These are phyloP conservation scores for Moricandia arvensis DNA, from an alignment of 345 rosid species.

Conservation along the genomic window DNA sequence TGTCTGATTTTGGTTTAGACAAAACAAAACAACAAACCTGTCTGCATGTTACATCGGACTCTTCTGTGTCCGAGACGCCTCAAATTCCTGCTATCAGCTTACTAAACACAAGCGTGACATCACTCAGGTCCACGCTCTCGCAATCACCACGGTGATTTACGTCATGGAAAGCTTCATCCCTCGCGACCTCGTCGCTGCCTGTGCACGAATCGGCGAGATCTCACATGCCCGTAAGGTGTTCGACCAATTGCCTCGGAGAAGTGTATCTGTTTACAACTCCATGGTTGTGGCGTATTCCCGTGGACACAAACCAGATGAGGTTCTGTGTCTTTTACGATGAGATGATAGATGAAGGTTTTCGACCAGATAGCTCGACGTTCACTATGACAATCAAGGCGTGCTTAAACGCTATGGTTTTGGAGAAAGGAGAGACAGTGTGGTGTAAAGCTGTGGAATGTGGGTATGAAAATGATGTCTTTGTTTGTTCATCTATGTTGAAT, in stretches of 20 bases:
- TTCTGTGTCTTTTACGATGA: conserved; percentile 50
- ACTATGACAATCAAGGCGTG: conserved; percentile 73
- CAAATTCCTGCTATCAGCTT: conserved; percentile 41
- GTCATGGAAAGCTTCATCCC: conserved; percentile 26
- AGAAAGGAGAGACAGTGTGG: conserved; percentile 58
- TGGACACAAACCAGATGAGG: conserved; percentile 40
- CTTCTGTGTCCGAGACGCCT: conserved; percentile 45
- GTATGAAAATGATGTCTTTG: conserved; percentile 62
- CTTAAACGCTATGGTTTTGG: conserved; percentile 43
- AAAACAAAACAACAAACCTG: background rate
- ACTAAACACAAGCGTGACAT: conserved; percentile 40
- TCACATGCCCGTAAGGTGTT: conserved; percentile 54
- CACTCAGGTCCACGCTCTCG: conserved; percentile 47
- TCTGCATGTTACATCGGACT: conserved; percentile 28
- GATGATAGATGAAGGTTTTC: conserved; percentile 52
- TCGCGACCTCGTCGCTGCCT: conserved; percentile 38
- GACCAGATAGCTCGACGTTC: conserved; percentile 75
- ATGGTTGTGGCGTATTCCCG: conserved; percentile 60
- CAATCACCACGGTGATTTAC: conserved; percentile 40
- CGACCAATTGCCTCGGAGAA: conserved; percentile 53
- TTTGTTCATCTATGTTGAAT: conserved; percentile 70
- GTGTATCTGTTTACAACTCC: conserved; percentile 53
- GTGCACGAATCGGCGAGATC: conserved; percentile 39
- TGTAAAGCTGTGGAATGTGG: conserved; percentile 53
- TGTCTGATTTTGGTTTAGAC: background rate